Percentiles rank a stretch among this genome's conserved stretches.
These are phyloP conservation scores for Thelonectria olida DNA, from an alignment of 2,329 filamentous ascomycete species.

Conservation along the genomic window DNA sequence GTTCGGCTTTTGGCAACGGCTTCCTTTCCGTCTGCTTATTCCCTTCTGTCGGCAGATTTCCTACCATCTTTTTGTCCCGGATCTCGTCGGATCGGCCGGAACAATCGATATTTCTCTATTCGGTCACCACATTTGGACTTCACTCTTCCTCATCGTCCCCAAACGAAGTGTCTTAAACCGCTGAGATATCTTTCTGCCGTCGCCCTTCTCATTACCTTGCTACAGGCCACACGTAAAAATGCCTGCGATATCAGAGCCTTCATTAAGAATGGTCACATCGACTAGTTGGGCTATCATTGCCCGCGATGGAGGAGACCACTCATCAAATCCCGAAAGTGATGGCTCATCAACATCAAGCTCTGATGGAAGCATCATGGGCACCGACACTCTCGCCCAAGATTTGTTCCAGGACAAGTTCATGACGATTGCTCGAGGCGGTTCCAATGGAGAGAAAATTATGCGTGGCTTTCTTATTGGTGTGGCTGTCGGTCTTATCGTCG, in stretches of 20 bases:
- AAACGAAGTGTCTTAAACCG: neutral
- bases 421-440: conserved; percentile 41
- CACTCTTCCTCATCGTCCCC: conserved; percentile 1
- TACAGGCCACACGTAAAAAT: neutral
- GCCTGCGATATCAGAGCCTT: conserved; percentile 1
- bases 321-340: conserved; percentile 33
- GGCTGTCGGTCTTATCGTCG: conserved; percentile 43
- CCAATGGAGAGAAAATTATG: conserved; percentile 44
- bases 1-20: neutral
- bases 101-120: conserved; percentile 19
- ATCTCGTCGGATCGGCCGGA: conserved; percentile 35
- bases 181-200: neutral
- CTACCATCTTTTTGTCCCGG: conserved; percentile 8
- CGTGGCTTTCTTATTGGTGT: conserved; percentile 47
- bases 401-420: conserved; percentile 41
- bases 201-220: neutral
- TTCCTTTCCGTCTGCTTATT: conserved; percentile 1
- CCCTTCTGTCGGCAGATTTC: conserved; percentile 17
- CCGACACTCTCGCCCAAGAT: conserved; percentile 35
- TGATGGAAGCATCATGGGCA: conserved; percentile 20
- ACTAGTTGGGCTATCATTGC: conserved; percentile 22
- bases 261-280: conserved; percentile 20
- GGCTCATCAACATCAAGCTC: conserved; percentile 24
- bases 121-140: neutral
- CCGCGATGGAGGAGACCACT: conserved; percentile 32